These are phyloP conservation scores for Lepidium sativum DNA, from an alignment of 345 rosid genomes.

Conservation along the genomic window DNA sequence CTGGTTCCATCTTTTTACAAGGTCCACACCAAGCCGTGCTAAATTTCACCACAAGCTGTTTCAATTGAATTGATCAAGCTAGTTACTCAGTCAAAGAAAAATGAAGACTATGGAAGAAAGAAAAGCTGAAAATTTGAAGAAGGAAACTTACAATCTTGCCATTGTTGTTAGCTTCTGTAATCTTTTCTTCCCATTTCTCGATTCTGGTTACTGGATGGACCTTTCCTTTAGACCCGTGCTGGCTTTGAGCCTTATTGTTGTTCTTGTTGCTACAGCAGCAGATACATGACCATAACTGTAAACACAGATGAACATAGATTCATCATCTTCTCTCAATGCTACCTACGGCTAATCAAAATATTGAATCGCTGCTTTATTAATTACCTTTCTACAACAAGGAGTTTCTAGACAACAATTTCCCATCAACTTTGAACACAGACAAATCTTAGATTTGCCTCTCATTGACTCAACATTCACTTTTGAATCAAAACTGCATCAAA, in stretches of 20 bases:
- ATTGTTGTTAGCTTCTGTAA: slow-evolving; percentile 45
- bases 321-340: neutral
- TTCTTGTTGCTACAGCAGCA: slow-evolving; percentile 14
- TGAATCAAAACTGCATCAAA: neutral
- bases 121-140: neutral
- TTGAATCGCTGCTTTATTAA: neutral
- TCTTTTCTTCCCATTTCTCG: slow-evolving; percentile 53
- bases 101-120: neutral
- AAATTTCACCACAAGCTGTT: slow-evolving; percentile 60
- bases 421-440: slow-evolving; percentile 18
- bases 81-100: neutral
- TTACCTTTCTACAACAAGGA: slow-evolving; percentile 21
- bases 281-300: slow-evolving; percentile 25
- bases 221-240: slow-evolving; percentile 32
- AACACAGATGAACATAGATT: slow-evolving; percentile 4
- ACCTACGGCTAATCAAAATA: slow-evolving; percentile 1
- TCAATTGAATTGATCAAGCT: neutral
- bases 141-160: slow-evolving; percentile 45
- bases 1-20: slow-evolving; percentile 46
- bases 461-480: slow-evolving; percentile 7
- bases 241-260: slow-evolving; percentile 19
- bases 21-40: slow-evolving; percentile 63
- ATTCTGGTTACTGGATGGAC: slow-evolving; percentile 39
- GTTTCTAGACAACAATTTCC: slow-evolving; percentile 14
- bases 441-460: neutral